Percentiles rank a stretch among this genome's conserved stretches.
Conservation (phyloP, 306 rosid species). For the Fagus crenata region DNA sequence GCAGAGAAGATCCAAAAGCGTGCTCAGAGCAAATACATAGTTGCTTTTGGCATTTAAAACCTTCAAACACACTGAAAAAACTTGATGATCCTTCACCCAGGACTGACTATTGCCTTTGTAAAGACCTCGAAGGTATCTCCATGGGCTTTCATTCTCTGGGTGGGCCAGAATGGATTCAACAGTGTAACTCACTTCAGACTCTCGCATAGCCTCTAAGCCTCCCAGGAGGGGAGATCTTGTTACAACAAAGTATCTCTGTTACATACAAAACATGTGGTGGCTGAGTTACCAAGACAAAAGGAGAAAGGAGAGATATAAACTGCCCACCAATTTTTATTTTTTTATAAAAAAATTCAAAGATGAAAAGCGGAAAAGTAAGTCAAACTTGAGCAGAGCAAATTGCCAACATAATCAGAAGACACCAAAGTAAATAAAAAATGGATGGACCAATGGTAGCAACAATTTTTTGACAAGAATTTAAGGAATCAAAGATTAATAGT, state of each 20-base stretch:
- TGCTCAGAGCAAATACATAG: constrained; percentile 68
- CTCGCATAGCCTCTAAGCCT: constrained; percentile 68
- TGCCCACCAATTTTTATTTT: no score
- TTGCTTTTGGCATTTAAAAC: constrained; percentile 50
- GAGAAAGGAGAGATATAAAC: background rate
- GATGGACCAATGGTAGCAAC: background rate
- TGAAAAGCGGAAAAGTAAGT: no score
- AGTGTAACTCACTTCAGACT: constrained; percentile 75
- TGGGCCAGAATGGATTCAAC: constrained; percentile 55
- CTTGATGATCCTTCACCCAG: constrained; percentile 59
- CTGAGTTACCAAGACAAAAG: constrained; percentile 10
- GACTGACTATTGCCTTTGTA: constrained; percentile 52
- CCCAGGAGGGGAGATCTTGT: constrained; percentile 77
- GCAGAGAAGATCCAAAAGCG: constrained; percentile 77
- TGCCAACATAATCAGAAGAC: background rate
- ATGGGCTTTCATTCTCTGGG: constrained; percentile 90
- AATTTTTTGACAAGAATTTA: background rate
- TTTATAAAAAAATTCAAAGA: no score
- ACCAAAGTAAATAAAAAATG: background rate
- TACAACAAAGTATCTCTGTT: constrained; percentile 81
- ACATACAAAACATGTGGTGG: constrained; percentile 14
- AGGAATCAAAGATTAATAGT: background rate
- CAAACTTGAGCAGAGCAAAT: background rate
- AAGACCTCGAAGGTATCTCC: constrained; percentile 96
- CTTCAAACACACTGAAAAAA: constrained; percentile 57